Percentiles rank a stretch among this genome's conserved stretches.
Evolutionary conservation across 2,329 filamentous ascomycete species (phyloP).

Genomic region (Monosporascus sp.): DNA sequence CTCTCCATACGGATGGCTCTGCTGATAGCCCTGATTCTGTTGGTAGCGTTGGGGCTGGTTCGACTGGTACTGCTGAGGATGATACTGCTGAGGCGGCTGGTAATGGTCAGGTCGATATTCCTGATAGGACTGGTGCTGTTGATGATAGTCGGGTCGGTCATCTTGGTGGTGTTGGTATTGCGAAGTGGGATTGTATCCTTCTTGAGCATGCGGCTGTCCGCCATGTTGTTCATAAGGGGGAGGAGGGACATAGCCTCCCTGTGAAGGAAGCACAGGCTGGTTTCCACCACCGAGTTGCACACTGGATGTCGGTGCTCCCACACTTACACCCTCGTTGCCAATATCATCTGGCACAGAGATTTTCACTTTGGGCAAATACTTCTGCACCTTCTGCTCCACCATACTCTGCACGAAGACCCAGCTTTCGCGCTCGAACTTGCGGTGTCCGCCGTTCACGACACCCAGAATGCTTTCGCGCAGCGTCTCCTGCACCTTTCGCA

Average conservation of each 20-base stretch:
- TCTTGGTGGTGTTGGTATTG: conserved; percentile 15
- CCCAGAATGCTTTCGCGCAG: conserved; percentile 39
- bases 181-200: conserved; percentile 1
- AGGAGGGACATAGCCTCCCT: neutral
- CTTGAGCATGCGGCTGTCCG: no score
- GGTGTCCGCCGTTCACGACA: conserved; percentile 40
- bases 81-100: conserved; percentile 3
- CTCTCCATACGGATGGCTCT: conserved; percentile 21
- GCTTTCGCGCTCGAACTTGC: conserved; percentile 40
- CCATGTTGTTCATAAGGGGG: no score
- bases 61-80: neutral
- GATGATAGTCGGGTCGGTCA: neutral
- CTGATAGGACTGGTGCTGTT: conserved; percentile 9
- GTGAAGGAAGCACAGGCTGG: conserved; percentile 17
- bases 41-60: conserved; percentile 17
- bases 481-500: conserved; percentile 40
- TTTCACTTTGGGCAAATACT: conserved; percentile 39
- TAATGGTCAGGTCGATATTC: conserved; percentile 11
- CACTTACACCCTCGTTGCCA: conserved; percentile 39
- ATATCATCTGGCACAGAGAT: conserved; percentile 41
- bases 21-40: conserved; percentile 17
- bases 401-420: conserved; percentile 42
- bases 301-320: conserved; percentile 30
- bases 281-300: conserved; percentile 27
- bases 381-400: conserved; percentile 40